Evolutionary conservation across 257 asterid species (phyloP).

Genomic region (Solanum peruvianum): DNA sequence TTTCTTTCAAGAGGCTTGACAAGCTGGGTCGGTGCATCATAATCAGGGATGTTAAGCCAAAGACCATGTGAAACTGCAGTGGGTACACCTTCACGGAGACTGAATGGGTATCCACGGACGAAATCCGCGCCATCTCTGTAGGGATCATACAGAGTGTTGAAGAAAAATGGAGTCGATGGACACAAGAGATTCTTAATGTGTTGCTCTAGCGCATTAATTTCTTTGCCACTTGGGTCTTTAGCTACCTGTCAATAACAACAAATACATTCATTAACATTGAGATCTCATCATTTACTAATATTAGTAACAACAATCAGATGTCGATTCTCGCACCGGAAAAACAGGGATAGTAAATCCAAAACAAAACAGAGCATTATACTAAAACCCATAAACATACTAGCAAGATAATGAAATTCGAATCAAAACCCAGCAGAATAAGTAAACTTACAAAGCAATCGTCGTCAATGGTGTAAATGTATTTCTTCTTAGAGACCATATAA

Average conservation of each 20-base stretch:
- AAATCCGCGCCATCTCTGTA: constrained; percentile 49
- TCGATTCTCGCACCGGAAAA: not conserved
- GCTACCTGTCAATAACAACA: constrained; percentile 31
- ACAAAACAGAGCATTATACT: too few species aligned
- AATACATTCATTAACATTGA: too few species aligned
- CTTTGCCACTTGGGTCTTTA: constrained; percentile 46
- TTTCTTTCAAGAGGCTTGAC: constrained; percentile 67
- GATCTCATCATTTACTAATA: too few species aligned
- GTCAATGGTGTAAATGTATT: constrained; percentile 65
- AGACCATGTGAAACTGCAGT: constrained; percentile 68
- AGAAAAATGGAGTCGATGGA: constrained; percentile 52
- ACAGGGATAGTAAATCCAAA: too few species aligned
- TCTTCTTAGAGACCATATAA: constrained; percentile 64
- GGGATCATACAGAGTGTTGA: constrained; percentile 58
- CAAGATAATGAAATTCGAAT: not conserved
- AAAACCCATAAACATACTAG: too few species aligned
- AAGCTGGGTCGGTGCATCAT: constrained; percentile 62
- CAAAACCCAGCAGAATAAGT: not conserved
- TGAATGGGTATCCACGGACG: constrained; percentile 63
- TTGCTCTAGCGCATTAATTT: constrained; percentile 39
- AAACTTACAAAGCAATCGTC: constrained; percentile 82
- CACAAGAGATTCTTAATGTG: constrained; percentile 43
- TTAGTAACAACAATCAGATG: too few species aligned
- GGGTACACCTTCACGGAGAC: constrained; percentile 51
- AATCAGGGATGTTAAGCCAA: constrained; percentile 62